Conservation (phyloP, 148 eudicot genomes). For the Heliosperma pusillum region DNA sequence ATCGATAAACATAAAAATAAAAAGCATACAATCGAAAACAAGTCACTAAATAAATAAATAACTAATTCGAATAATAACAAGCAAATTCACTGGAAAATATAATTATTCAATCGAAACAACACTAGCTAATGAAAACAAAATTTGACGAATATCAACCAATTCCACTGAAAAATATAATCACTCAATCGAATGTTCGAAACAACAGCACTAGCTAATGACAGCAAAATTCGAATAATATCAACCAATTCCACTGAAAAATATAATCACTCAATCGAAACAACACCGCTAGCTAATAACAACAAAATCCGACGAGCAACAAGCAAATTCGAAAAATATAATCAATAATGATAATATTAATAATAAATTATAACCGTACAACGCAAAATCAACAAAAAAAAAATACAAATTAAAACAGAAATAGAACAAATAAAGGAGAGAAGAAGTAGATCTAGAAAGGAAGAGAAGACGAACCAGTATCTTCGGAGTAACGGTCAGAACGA, state of each 20-base stretch:
- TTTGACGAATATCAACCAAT: background rate
- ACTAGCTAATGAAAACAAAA: background rate
- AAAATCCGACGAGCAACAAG: background rate
- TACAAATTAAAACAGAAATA: background rate
- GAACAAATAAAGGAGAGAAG: background rate
- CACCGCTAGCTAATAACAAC: background rate
- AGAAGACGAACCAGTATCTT: slow-evolving; percentile 56
- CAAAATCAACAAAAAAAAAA: background rate
- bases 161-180: background rate
- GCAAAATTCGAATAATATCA: background rate
- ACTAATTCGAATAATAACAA: background rate
- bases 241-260: background rate
- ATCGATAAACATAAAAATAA: background rate
- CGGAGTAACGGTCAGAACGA: slow-evolving; percentile 62
- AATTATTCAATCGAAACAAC: background rate
- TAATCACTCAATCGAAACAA: background rate
- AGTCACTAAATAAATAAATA: background rate
- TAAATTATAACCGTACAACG: background rate
- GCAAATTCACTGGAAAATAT: background rate
- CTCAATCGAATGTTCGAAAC: background rate
- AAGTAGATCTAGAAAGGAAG: background rate
- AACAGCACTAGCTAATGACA: background rate
- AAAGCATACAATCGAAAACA: background rate
- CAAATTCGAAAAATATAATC: background rate
- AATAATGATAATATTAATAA: too few species aligned